phyloP scores from a whole-genome alignment of 2,329 filamentous ascomycete species.

The Helminthosporium solani region DNA sequence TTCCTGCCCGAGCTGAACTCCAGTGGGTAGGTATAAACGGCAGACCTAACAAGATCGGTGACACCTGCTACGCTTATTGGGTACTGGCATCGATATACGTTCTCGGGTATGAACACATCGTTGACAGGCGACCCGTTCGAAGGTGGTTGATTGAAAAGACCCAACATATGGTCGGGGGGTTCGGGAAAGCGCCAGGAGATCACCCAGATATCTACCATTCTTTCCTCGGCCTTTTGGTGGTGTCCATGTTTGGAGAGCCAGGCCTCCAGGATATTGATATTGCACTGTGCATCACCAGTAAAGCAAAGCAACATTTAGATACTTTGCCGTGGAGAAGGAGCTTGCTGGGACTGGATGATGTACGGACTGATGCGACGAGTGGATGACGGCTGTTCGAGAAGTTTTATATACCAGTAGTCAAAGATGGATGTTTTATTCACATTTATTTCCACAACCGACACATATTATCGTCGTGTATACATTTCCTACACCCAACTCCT shows the following conservation, averaged over 20 bases:
- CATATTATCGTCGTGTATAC: background rate
- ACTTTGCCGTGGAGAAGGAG: constrained; percentile 40
- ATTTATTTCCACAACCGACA: background rate
- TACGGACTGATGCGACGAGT: constrained; percentile 1
- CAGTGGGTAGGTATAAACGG: constrained; percentile 80
- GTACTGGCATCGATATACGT: constrained; percentile 62
- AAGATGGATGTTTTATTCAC: background rate
- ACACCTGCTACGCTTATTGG: constrained; percentile 98
- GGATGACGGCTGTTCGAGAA: constrained; percentile 5
- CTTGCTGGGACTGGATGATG: constrained; percentile 17
- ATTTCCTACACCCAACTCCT: too few species aligned
- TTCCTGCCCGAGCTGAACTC: constrained; percentile 60
- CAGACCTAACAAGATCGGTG: constrained; percentile 83
- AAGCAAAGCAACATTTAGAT: constrained; percentile 46
- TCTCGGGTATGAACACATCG: constrained; percentile 51
- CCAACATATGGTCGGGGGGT: constrained; percentile 71
- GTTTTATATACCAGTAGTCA: constrained; percentile 1
- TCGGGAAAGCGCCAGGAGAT: constrained; percentile 50
- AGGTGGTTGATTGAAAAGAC: constrained; percentile 81
- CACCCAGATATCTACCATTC: constrained; percentile 76
- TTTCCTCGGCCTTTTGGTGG: constrained; percentile 79
- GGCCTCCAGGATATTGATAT: constrained; percentile 72
- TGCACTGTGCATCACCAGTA: constrained; percentile 70
- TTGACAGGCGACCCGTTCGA: constrained; percentile 63
- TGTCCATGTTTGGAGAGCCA: constrained; percentile 71